These are phyloP conservation scores for Nematodospora valgi DNA, from an alignment of 805 yeast genomes.

Conservation along the genomic window DNA sequence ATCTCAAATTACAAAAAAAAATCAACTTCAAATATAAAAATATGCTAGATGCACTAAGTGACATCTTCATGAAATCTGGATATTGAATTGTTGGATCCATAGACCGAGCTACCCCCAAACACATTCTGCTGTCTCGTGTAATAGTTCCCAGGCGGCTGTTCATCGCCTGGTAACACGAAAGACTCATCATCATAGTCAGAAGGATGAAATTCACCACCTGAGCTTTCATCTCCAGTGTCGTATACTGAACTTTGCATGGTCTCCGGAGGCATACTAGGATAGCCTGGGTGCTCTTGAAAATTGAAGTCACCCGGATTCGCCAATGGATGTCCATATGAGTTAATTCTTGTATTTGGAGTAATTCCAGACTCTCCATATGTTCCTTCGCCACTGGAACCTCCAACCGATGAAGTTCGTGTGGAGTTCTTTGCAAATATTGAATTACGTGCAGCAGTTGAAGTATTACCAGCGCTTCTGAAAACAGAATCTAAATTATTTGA, in stretches of 20 bases:
- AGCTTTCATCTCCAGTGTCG: neutral
- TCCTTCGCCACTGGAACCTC: constrained; percentile 1
- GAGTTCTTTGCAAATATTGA: constrained; percentile 8
- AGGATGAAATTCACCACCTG: constrained; percentile 7
- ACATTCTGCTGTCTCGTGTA: constrained; percentile 3
- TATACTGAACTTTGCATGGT: too few species aligned
- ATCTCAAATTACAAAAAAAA: neutral
- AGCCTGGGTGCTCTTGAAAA: constrained; percentile 14
- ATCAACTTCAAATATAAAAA: constrained; percentile 1
- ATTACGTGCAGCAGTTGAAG: constrained; percentile 14
- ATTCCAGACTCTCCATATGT: neutral
- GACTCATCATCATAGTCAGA: constrained; percentile 12
- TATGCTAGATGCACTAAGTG: neutral
- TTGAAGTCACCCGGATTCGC: constrained; percentile 19
- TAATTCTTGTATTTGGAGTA: constrained; percentile 22
- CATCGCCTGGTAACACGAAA: constrained; percentile 10
- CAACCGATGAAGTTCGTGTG: constrained; percentile 9
- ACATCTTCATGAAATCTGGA: constrained; percentile 11
- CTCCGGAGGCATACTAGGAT: too few species aligned
- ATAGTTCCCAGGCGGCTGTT: constrained; percentile 2
- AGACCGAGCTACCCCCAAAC: constrained; percentile 15
- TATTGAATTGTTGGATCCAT: constrained; percentile 9
- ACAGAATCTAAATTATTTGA: constrained; percentile 40
- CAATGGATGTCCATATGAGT: constrained; percentile 23
- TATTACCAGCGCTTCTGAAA: constrained; percentile 21